phyloP scores from a whole-genome alignment of 1,139 yeast species.

The Blastobotrys aristatus region DNA sequence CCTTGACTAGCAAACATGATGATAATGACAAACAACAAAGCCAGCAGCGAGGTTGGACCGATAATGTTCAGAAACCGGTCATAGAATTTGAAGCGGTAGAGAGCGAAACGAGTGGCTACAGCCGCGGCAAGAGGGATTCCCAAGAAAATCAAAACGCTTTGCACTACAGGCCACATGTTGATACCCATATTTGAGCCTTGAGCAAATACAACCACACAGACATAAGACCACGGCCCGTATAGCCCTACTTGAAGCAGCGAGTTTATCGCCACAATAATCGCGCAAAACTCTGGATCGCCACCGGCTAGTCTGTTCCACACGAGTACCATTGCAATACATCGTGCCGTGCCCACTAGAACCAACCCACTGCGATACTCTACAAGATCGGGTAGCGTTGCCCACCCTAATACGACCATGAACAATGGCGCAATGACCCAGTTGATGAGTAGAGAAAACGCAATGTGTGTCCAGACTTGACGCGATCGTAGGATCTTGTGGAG shows the following conservation, averaged over 20 bases:
- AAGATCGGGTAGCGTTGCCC: constrained; percentile 49
- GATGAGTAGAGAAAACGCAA: constrained; percentile 41
- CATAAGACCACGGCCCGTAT: constrained; percentile 51
- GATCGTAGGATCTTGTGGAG: constrained; percentile 29
- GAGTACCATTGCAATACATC: constrained; percentile 62
- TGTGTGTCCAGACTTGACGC: constrained; percentile 33
- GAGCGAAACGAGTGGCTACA: constrained; percentile 38
- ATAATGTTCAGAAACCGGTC: constrained; percentile 40
- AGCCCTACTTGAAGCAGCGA: constrained; percentile 49
- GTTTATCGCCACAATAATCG: constrained; percentile 48
- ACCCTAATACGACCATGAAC: constrained; percentile 50
- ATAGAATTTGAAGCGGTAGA: constrained; percentile 31
- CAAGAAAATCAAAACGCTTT: constrained; percentile 49
- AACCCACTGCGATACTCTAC: constrained; percentile 50
- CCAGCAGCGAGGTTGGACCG: constrained; percentile 49
- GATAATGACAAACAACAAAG: constrained; percentile 48
- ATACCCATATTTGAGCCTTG: constrained; percentile 19
- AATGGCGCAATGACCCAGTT: constrained; percentile 59
- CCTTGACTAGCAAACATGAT: constrained; percentile 54
- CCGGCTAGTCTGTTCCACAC: constrained; percentile 56
- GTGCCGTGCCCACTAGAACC: constrained; percentile 54
- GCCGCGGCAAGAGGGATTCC: constrained; percentile 53
- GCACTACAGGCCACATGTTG: constrained; percentile 40
- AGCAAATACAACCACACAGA: constrained; percentile 33
- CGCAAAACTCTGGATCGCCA: constrained; percentile 51